Evolutionary conservation across 352 stramenopile genomes (phyloP), one percentile per base, ranked within the genome.

Genomic region (Elongisporangium undulatum): DNA sequence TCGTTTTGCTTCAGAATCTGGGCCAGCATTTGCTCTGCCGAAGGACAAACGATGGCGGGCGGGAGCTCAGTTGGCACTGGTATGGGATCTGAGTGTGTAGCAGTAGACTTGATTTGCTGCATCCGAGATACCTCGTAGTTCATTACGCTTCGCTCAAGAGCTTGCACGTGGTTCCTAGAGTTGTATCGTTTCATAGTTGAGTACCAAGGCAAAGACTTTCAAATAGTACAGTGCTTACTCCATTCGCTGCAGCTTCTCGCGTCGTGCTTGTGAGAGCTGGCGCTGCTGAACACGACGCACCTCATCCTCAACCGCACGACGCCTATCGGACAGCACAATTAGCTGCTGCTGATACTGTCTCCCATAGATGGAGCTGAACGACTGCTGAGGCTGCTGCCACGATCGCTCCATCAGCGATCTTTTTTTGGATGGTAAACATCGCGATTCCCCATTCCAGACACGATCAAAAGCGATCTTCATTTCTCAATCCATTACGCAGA

Each of bases 1-100:
- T 71, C 53, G 16, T 74, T 74, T 61, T 74, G 67, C 17, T 74
- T 60, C 20, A 71, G 50, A 39, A 74, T 41, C 22, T 50, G 55
- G 24, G 59, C 59, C 56, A 74, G 49, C 13, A 69, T 22, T 8
- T 24, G 48, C 50, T 60, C 49, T 24, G 22, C 63, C 51, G 57
- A 45, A 45, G 34, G 34, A 4, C 34, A 45, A 13, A 1, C 6
- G 10, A 39, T 13, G 5, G 29, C 6, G 10, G 29, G 29, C 13
- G 13, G 34, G 13, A 45, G 16, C 34, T 16, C 34, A 17, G 16
- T 17, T 45, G 12, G 9, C 13, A 17, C 10, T 4, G 23, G 23
- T 26, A 45, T 17, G 5, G 10, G 12, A 16, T 45, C 34, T 16
- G 34, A 45, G 34, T 17, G 34, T 17, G 34, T 45, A 9, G 29